Conservation (phyloP, 192 early-diverging fungal species). For the Backusella tarrabulga region DNA sequence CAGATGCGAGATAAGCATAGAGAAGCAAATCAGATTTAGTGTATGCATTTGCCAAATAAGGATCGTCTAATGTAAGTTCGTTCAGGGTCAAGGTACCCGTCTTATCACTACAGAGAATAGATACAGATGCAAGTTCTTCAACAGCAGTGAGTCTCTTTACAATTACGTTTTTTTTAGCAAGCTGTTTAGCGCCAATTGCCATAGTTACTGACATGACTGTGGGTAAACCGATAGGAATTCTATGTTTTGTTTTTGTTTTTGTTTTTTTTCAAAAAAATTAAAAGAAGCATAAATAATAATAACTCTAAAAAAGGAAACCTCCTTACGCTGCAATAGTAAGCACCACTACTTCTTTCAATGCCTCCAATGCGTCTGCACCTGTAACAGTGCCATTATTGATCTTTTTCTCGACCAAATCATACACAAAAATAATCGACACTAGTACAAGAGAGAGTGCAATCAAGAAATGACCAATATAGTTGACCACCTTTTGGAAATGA, state of each 20-base stretch:
- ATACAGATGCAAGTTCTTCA: slow-evolving; percentile 75
- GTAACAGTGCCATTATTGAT: slow-evolving; percentile 42
- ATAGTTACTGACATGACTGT: slow-evolving; percentile 84
- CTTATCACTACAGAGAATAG: slow-evolving; percentile 66
- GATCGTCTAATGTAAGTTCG: slow-evolving; percentile 74
- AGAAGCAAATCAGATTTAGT: slow-evolving; percentile 61
- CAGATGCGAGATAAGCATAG: slow-evolving; percentile 61
- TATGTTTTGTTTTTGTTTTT: background rate
- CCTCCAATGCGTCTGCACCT: slow-evolving; percentile 52
- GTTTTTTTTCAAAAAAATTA: background rate
- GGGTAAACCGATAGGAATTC: slow-evolving; percentile 77
- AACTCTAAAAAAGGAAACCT: background rate
- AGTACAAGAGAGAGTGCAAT: slow-evolving; percentile 55
- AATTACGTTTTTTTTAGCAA: slow-evolving; percentile 75
- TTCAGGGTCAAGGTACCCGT: slow-evolving; percentile 81
- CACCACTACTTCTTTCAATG: slow-evolving; percentile 62
- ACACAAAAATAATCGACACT: slow-evolving; percentile 56
- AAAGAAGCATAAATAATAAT: background rate
- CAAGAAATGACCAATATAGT: slow-evolving; percentile 74
- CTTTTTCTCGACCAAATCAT: slow-evolving; percentile 32
- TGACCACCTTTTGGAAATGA: slow-evolving; percentile 79
- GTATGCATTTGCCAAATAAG: slow-evolving; percentile 43
- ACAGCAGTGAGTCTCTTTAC: slow-evolving; percentile 78
- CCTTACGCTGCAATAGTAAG: slow-evolving; percentile 68
- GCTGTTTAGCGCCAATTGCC: slow-evolving; percentile 74